Evolutionary conservation across 805 yeast genomes (phyloP).

Genomic region (Limtongia smithiae): DNA sequence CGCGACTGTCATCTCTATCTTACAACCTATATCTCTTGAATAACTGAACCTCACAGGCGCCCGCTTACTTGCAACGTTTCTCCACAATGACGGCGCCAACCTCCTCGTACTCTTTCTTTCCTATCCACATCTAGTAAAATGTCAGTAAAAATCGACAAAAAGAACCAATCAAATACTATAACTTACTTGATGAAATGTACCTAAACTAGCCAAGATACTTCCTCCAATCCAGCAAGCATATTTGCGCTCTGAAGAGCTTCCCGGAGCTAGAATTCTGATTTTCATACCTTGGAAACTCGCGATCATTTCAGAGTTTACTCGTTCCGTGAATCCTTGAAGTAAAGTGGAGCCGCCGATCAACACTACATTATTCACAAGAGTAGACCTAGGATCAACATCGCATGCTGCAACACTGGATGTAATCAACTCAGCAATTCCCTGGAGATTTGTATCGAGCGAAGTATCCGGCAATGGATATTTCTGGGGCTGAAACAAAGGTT

Average conservation of each 20-base stretch:
- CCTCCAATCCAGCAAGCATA: constrained; percentile 73
- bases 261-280: constrained; percentile 42
- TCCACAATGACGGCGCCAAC: constrained; percentile 47
- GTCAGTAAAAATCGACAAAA: neutral
- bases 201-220: constrained; percentile 58
- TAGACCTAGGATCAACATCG: constrained; percentile 42
- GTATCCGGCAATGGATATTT: constrained; percentile 45
- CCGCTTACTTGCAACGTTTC: constrained; percentile 38
- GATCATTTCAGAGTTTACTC: constrained; percentile 54
- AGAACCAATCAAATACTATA: too few species aligned
- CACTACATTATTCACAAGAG: constrained; percentile 47
- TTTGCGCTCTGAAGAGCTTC: constrained; percentile 50
- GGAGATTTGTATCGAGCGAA: constrained; percentile 18
- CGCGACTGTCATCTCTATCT: neutral
- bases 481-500: constrained; percentile 68
- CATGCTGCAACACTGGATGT: constrained; percentile 46
- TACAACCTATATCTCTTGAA: neutral
- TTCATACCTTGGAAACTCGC: constrained; percentile 52
- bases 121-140: constrained; percentile 44
- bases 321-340: constrained; percentile 53
- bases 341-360: constrained; percentile 60
- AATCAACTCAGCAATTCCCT: constrained; percentile 39
- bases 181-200: constrained; percentile 50
- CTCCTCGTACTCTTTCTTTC: constrained; percentile 64
- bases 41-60: neutral